A percentile compares a stretch with the other conserved stretches of the same genome.
Evolutionary conservation across 495 filamentous ascomycete genomes (phyloP).

Genomic region (Hypoxylon trugodes): DNA sequence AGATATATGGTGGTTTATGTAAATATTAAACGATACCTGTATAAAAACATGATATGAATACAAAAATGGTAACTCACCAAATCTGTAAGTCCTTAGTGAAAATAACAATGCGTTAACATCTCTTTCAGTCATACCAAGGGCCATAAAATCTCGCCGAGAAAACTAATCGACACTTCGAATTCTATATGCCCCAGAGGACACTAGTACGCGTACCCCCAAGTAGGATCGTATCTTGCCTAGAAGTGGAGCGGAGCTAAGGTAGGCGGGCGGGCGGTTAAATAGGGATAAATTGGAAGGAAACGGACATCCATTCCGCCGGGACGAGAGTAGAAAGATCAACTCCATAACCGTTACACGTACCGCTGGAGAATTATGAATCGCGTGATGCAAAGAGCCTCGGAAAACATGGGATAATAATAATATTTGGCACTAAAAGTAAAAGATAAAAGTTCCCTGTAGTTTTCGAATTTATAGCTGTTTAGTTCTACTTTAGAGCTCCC

Average conservation of each 20-base stretch:
- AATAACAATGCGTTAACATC: no score
- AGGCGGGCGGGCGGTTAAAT: slow-evolving; percentile 53
- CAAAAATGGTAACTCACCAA: no score
- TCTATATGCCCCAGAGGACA: no score
- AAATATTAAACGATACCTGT: no score
- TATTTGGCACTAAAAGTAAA: background rate
- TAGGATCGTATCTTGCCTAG: slow-evolving; percentile 12
- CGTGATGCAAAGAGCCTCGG: slow-evolving; percentile 19
- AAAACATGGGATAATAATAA: background rate
- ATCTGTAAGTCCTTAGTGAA: no score
- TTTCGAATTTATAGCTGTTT: slow-evolving; percentile 3
- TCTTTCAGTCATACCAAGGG: no score
- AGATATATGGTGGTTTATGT: no score
- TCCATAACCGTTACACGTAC: background rate
- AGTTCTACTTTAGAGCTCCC: slow-evolving; percentile 5
- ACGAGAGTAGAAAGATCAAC: slow-evolving; percentile 20
- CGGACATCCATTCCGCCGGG: slow-evolving; percentile 41
- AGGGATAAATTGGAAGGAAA: slow-evolving; percentile 52
- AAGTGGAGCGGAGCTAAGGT: slow-evolving; percentile 27
- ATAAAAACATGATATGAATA: no score
- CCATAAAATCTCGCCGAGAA: no score
- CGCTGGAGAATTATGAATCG: slow-evolving; percentile 6
- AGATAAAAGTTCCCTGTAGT: background rate
- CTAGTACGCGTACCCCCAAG: no score
- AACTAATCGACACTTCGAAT: no score